These are phyloP conservation scores for Verticillium albo-atrum DNA, from an alignment of 2,329 filamentous ascomycete species.

Conservation along the genomic window DNA sequence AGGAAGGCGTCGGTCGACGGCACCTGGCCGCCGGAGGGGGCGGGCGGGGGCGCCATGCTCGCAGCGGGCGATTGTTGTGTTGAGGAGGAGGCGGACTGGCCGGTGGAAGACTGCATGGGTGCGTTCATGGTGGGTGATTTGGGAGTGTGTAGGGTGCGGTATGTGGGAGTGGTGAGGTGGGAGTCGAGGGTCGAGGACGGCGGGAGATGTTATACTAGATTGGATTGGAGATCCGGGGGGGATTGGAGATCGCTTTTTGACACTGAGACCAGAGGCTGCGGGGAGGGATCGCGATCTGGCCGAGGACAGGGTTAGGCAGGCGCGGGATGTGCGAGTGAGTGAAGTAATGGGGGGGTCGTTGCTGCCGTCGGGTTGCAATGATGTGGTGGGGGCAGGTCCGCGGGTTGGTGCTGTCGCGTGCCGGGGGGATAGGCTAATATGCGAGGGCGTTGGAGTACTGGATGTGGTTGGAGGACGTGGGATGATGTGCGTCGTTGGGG, in stretches of 20 bases:
- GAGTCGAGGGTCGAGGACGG: background rate
- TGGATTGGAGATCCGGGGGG: background rate
- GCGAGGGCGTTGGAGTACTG: background rate
- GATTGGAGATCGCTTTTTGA: background rate
- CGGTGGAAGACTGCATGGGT: constrained; percentile 7
- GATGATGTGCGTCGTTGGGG: background rate
- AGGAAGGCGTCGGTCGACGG: constrained; percentile 58
- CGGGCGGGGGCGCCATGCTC: constrained; percentile 14
- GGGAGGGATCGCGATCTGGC: background rate
- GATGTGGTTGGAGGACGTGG: background rate
- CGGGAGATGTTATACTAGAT: background rate
- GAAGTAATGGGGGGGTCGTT: background rate
- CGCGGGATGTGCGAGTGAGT: background rate
- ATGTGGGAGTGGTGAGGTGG: background rate
- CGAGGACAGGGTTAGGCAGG: background rate
- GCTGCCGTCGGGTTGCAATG: background rate
- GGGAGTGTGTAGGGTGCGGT: background rate
- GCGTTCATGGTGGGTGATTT: constrained; percentile 9
- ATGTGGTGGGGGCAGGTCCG: background rate
- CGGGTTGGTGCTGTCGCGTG: background rate
- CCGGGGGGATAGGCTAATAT: background rate
- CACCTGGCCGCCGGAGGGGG: constrained; percentile 20
- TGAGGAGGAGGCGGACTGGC: constrained; percentile 15
- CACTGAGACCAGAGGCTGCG: background rate
- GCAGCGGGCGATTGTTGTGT: constrained; percentile 24